Evolutionary conservation across 257 asterid genomes (phyloP), one percentile per base, ranked within the genome.

Genomic region (Hygrophila difformis): DNA sequence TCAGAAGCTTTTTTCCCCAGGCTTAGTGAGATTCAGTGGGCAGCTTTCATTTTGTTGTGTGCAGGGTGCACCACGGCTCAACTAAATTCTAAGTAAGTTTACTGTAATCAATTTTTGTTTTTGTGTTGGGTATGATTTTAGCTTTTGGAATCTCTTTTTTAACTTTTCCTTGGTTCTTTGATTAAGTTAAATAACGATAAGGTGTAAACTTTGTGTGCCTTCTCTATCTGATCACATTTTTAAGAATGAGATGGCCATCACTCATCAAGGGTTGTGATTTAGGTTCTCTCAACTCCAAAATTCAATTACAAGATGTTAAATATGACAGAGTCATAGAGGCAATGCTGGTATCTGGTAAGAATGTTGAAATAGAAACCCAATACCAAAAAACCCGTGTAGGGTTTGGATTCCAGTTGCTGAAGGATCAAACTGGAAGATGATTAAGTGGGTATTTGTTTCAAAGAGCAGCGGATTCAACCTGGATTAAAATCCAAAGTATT

Each of bases 21-120:
- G 86, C 65, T 91, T 73, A 91, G 93, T 63, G 91, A 86, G 69
- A 74, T 80, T 57, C 99, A 91, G 61, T 91, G 99, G 96, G 89
- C 96, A 23, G 99, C 96, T 52, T 91, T 91, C 65, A 51, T 86
- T 65, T 77, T 91, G 65, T 67, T 91, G 64, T 77, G 95, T 67
- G 99, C 96, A n/a, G 99, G 99, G 53, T 91, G 99, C 82, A 91
- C 99, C 60, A 91, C 99, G 15, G 99, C 99, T 13, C 99, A 86
- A 67, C 99, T 91, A 33, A 87, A 78, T 51, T 73, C 96, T 23
- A 80, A 73, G 99, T 91, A 65, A 79, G 93, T 29, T 53, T 59
- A 40, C 33, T 38, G 16, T 48, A n/a, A 17, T 56, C 44, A 19
- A 35, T 61, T 59, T 21, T 18, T 56, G 51, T 47, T 34, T 60